Percentiles rank a stretch among this genome's conserved stretches.
These are phyloP conservation scores for Gonapodya prolifera DNA, from an alignment of 192 early-diverging fungal species.

Conservation along the genomic window DNA sequence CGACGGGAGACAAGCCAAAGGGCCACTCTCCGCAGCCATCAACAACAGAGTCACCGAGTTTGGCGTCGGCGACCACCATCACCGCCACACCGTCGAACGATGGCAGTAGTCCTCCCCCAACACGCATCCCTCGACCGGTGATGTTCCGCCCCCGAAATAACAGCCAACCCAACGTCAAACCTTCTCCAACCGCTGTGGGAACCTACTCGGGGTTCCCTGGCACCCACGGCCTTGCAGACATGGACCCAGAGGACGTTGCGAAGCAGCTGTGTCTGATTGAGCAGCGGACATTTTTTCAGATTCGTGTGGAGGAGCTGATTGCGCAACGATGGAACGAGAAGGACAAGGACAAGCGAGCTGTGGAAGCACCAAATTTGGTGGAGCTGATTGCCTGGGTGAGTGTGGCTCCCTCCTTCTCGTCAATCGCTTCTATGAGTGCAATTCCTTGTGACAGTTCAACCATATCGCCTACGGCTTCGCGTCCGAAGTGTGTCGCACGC, in stretches of 20 bases:
- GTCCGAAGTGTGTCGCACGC: conserved; percentile 24
- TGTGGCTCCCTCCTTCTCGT: conserved; percentile 20
- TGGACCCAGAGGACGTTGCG: conserved; percentile 50
- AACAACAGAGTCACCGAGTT: background rate
- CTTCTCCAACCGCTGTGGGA: background rate
- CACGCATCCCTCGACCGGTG: background rate
- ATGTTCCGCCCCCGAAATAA: background rate
- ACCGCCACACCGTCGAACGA: background rate
- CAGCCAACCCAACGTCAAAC: background rate
- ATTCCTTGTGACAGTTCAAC: conserved; percentile 27
- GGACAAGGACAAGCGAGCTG: conserved; percentile 19
- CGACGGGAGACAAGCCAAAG: background rate
- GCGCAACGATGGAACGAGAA: conserved; percentile 26
- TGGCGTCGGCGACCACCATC: background rate
- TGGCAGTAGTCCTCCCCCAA: background rate
- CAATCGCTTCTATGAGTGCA: conserved; percentile 10
- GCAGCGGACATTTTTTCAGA: conserved; percentile 49
- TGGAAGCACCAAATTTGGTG: background rate
- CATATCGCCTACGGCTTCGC: conserved; percentile 33
- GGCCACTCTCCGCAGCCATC: background rate
- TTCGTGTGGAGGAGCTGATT: conserved; percentile 51
- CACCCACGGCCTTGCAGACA: background rate
- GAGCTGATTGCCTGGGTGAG: conserved; percentile 13
- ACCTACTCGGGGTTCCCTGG: background rate
- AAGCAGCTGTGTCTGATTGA: conserved; percentile 67